Percentiles rank a stretch among this genome's conserved stretches.
Conservation (phyloP, 176 grass and related monocot genomes). For the Cenchrus fungigraminus region DNA sequence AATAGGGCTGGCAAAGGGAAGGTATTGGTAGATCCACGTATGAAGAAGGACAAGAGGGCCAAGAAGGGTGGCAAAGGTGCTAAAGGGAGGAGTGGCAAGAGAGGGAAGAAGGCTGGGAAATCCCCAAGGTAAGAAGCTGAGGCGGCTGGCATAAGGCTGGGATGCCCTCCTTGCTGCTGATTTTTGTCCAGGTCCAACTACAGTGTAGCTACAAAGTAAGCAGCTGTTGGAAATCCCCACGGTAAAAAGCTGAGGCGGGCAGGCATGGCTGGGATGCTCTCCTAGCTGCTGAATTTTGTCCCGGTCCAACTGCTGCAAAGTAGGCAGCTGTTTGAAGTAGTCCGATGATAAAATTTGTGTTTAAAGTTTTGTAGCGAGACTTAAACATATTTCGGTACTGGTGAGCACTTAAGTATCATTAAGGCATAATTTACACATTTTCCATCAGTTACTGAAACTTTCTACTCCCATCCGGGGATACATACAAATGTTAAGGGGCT, state of each 20-base stretch:
- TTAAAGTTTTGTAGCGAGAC: conserved; percentile 7
- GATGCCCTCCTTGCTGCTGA: background rate
- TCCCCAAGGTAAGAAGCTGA: conserved; percentile 13
- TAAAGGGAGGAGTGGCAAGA: conserved; percentile 46
- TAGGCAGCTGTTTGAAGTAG: conserved; percentile 3
- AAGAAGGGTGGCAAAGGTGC: conserved; percentile 55
- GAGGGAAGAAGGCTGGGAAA: conserved; percentile 44
- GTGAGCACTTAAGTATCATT: background rate
- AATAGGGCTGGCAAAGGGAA: conserved; percentile 74
- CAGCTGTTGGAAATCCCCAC: conserved; percentile 25
- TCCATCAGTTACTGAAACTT: background rate
- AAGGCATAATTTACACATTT: background rate
- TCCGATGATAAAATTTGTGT: background rate
- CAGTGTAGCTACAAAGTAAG: background rate
- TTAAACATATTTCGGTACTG: background rate
- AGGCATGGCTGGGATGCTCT: background rate
- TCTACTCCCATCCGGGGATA: background rate
- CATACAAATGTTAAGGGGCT: background rate
- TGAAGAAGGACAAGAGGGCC: conserved; percentile 90
- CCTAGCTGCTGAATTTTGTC: conserved; percentile 9
- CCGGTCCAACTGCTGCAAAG: background rate
- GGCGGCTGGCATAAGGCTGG: background rate
- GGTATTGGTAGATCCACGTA: conserved; percentile 78
- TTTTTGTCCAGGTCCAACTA: background rate
- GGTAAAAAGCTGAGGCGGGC: background rate